A percentile compares a stretch with the other conserved stretches of the same genome.
phyloP scores from a whole-genome alignment of 257 asterid species.

The Nicotiana obtusifolia region DNA sequence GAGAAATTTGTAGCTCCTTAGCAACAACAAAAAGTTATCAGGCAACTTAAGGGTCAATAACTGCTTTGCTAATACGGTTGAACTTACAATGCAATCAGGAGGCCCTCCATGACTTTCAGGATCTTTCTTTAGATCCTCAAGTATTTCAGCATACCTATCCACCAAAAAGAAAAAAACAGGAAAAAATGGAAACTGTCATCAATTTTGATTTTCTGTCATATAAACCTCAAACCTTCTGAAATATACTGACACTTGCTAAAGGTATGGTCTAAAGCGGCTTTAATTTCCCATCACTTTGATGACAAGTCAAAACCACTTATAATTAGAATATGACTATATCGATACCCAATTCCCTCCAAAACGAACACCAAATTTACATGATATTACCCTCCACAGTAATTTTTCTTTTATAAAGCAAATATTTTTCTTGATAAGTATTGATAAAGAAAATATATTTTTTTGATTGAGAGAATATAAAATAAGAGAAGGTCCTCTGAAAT shows the following conservation, averaged over 20 bases:
- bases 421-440: neutral
- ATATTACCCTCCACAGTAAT: neutral
- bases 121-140: constrained; percentile 85
- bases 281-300: neutral
- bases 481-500: neutral
- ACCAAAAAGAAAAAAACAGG: neutral
- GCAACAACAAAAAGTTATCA: neutral
- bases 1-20: neutral
- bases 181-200: neutral
- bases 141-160: constrained; percentile 61
- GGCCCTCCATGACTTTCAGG: constrained; percentile 97
- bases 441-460: neutral
- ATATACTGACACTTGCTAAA: neutral
- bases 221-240: neutral
- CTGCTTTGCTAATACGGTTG: neutral
- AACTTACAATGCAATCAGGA: constrained; percentile 78
- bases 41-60: neutral
- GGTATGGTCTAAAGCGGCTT: neutral
- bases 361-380: neutral
- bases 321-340: neutral
- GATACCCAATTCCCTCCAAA: neutral
- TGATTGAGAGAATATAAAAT: neutral
- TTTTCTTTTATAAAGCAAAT: neutral
- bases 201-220: neutral
- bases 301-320: neutral